These are phyloP conservation scores for Chrysoporthe cubensis DNA, from an alignment of 2,329 filamentous ascomycete species.

Conservation along the genomic window DNA sequence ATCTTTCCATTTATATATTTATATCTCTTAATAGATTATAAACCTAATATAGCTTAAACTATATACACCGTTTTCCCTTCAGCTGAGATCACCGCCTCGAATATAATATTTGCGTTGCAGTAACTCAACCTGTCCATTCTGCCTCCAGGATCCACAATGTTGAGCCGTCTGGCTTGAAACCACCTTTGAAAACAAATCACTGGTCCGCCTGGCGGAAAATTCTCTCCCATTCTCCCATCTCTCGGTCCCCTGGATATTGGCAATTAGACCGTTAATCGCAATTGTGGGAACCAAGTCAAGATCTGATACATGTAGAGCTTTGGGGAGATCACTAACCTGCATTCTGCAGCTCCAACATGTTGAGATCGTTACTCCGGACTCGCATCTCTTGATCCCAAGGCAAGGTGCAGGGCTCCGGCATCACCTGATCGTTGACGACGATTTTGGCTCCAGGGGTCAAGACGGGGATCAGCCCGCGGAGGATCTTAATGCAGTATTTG, in stretches of 20 bases:
- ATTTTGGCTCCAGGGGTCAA: slow-evolving; percentile 14
- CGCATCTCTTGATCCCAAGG: slow-evolving; percentile 11
- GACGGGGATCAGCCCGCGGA: neutral
- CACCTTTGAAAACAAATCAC: slow-evolving; percentile 10
- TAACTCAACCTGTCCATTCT: slow-evolving; percentile 1
- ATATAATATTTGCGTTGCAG: too few species aligned
- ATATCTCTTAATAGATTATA: too few species aligned
- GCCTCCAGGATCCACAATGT: slow-evolving; percentile 14
- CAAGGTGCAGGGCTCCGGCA: slow-evolving; percentile 6
- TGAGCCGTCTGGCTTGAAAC: slow-evolving; percentile 1
- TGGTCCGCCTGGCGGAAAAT: slow-evolving; percentile 10
- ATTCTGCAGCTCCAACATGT: slow-evolving; percentile 16
- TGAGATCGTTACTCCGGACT: slow-evolving; percentile 1
- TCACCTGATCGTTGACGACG: slow-evolving; percentile 13
- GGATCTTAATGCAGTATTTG: slow-evolving; percentile 21
- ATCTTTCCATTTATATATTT: too few species aligned
- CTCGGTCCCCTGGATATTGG: slow-evolving; percentile 2
- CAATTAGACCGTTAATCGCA: neutral
- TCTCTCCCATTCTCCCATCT: slow-evolving; percentile 5
- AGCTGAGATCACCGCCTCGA: too few species aligned
- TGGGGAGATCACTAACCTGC: slow-evolving; percentile 6
- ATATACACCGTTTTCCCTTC: too few species aligned
- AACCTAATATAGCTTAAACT: too few species aligned
- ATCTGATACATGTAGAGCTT: neutral
- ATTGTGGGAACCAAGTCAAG: neutral